Evolutionary conservation across 495 filamentous ascomycete genomes (phyloP).

Genomic region (Daldinia grandis): DNA sequence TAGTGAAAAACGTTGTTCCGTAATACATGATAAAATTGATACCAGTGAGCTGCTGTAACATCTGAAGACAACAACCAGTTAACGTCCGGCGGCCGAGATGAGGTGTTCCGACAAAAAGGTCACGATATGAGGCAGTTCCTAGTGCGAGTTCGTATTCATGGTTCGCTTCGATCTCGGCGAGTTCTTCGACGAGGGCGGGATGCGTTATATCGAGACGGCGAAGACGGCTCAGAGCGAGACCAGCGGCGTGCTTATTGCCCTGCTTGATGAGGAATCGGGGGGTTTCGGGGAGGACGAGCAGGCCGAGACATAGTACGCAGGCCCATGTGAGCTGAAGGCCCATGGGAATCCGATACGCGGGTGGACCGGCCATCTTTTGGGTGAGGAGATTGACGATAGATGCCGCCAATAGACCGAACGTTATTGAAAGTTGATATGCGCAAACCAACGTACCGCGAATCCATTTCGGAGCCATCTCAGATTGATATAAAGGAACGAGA

Average conservation of each 20-base stretch:
- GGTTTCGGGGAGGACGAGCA: conserved; percentile 83
- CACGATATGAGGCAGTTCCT: conserved; percentile 76
- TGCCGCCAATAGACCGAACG: conserved; percentile 82
- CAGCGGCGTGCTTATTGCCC: conserved; percentile 73
- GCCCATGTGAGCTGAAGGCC: conserved; percentile 88
- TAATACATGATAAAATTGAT: conserved; percentile 76
- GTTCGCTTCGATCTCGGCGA: conserved; percentile 88
- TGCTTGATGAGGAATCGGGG: conserved; percentile 87
- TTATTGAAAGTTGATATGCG: conserved; percentile 91
- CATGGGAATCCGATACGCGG: conserved; percentile 86
- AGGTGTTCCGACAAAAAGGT: conserved; percentile 70
- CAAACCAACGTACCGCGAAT: conserved; percentile 91
- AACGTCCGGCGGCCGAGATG: conserved; percentile 64
- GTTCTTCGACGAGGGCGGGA: conserved; percentile 76
- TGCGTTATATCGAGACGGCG: conserved; percentile 80
- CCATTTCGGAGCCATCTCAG: conserved; percentile 90
- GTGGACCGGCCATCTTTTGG: conserved; percentile 65
- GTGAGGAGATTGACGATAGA: conserved; percentile 83
- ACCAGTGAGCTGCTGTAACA: conserved; percentile 67
- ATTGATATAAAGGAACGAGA: conserved; percentile 86
- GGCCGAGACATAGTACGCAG: conserved; percentile 74
- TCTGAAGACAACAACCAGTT: conserved; percentile 65
- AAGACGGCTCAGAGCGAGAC: conserved; percentile 75
- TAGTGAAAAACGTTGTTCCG: conserved; percentile 79
- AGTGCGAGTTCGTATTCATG: conserved; percentile 84